A percentile compares a stretch with the other conserved stretches of the same genome.
Evolutionary conservation across 2,329 filamentous ascomycete species (phyloP).

Genomic region (Chaetomium olivaceum): DNA sequence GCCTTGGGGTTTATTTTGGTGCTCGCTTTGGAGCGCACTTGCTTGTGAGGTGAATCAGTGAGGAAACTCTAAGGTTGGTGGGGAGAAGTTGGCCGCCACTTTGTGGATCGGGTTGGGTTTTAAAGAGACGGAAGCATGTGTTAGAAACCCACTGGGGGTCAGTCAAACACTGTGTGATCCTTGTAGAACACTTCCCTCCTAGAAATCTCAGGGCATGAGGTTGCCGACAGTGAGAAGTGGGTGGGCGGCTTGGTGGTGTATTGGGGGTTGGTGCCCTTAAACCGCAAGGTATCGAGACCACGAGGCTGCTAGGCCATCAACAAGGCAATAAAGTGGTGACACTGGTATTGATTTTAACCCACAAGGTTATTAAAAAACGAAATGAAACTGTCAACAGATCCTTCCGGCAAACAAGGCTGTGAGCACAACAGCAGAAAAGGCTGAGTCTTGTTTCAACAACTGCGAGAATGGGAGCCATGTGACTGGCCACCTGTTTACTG

Average conservation of each 20-base stretch:
- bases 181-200: background rate
- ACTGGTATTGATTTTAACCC: no score
- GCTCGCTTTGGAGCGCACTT: background rate
- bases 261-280: background rate
- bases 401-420: background rate
- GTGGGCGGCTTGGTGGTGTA: background rate
- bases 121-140: background rate
- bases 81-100: background rate
- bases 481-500: background rate
- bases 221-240: background rate
- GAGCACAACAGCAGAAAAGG: background rate
- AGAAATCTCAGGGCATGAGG: background rate
- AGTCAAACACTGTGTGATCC: background rate
- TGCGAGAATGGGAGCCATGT: background rate
- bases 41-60: background rate
- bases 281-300: background rate
- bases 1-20: background rate
- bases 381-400: background rate
- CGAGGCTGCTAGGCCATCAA: background rate
- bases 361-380: background rate
- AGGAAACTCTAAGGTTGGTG: background rate
- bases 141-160: background rate
- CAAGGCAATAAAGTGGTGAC: background rate
- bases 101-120: background rate
- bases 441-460: no score